Base-by-base conservation (phyloP, 305 asterid genomes). In the Solanum hybrid region DNA sequence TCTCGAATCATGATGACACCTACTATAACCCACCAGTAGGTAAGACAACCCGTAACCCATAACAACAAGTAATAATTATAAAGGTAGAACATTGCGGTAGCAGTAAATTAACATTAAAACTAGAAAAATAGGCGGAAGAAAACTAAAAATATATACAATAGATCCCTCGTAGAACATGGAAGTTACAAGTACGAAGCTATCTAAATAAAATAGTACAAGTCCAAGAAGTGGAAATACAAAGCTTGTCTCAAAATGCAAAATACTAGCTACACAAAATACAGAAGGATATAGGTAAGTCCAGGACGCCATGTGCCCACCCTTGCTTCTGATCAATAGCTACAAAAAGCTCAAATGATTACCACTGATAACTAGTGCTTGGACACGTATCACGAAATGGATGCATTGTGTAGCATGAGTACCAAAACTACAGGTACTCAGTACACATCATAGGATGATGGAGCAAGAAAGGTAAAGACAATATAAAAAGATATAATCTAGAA, bases 341-440 rank as follows among this genome's bases (percentile, higher is more conserved):
- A 61, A 20, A 1, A 61, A 22, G 6, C 12, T 22, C 26, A 1
- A 61, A 61, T 3, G 26, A 20, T 61, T 61, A 20, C 11, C 12
- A 22, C 28, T 61, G 26, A 61, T 57, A 57, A 7, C 26, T 20
- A 20, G 69, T 6, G 69, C 69, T 57, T 4, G 11, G 26, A 61
- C 26, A 2, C 0, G 11, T 4, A 3, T 61, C 28, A 20, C 26
- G 12, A 8, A 61, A 20, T 0, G 0, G 3, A 61, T 61, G 3
- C 12, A 61, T 20, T 8, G 11, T 22, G 73, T 61, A 61, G 5
- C 11, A 61, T 22, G 12, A 61, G 26, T 61, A 61, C 12, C 28
- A 20, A 57, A 20, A 61, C 11, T 3, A 20, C 2, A 8, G 0
- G 71, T 61, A 61, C 12, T 61, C 1, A 8, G 11, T 8, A 61